These are phyloP conservation scores for Boletellus emodensis DNA, from an alignment of 768 basidiomycete species.

Conservation along the genomic window DNA sequence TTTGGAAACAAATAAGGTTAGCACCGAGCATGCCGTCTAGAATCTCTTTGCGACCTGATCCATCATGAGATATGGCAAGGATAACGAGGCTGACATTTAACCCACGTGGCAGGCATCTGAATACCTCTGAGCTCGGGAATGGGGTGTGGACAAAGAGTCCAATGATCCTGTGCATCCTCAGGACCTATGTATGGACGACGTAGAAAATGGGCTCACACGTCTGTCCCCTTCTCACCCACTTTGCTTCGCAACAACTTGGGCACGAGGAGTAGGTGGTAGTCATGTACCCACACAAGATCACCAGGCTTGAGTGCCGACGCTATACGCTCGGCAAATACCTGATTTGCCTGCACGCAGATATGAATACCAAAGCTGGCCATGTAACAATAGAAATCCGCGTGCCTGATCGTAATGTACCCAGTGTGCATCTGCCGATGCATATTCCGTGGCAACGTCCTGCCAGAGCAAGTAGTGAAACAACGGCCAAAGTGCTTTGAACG, in stretches of 20 bases:
- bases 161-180: constrained; percentile 41
- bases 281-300: constrained; percentile 93
- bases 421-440: constrained; percentile 77
- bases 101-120: constrained; percentile 86
- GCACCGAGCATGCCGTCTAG: constrained; percentile 98
- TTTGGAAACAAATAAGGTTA: constrained; percentile 96
- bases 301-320: constrained; percentile 77
- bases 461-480: constrained; percentile 97
- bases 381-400: not conserved
- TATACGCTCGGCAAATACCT: constrained; percentile 72
- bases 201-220: constrained; percentile 16
- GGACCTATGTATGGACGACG: not conserved
- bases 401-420: constrained; percentile 45
- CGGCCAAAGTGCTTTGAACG: constrained; percentile 80
- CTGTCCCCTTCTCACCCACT: constrained; percentile 36
- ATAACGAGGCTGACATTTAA: constrained; percentile 9
- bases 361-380: constrained; percentile 1
- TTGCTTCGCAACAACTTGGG: constrained; percentile 78
- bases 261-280: constrained; percentile 93
- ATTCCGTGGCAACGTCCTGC: constrained; percentile 92
- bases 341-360: constrained; percentile 61
- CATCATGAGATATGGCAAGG: constrained; percentile 1
- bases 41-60: constrained; percentile 83
- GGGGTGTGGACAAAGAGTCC: constrained; percentile 98
- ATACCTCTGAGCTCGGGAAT: constrained; percentile 95